Base-by-base conservation (phyloP, 352 stramenopile species). In the Phytophthora hybrid region DNA sequence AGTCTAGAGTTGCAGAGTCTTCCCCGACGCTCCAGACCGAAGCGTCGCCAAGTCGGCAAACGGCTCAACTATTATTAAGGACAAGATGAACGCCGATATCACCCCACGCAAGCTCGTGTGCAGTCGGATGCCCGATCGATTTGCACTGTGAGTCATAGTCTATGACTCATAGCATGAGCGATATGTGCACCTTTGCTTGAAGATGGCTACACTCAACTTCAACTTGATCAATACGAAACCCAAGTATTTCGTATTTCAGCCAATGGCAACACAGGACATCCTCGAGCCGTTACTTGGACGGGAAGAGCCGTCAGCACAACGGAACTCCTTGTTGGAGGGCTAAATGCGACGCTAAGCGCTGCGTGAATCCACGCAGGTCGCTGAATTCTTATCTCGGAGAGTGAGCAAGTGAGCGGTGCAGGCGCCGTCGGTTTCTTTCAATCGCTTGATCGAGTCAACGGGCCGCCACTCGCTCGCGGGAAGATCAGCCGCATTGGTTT, bases 141-240 rank as follows among this genome's bases (percentile, higher is more conserved):
- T 67, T 60, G 61, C 49, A 54, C 10, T 3, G 34, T 18, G 21
- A 11, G 14, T 63, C 39, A 13, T 29, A 32, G 44, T 18, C 23
- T 56, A n/a, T 53, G 16, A 19, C 16, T 26, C 56, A 62, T 2
- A 26, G 23, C 3, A 26, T 31, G 29, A 31, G 29, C 4, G 29
- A 31, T 31, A 31, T 31, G 26, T 31, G 26, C 26, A 39, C 32
- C 32, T 26, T 26, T 26, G 37, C 11, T 44, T 41, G 21, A 61
- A 61, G 18, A 71, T 74, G 68, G 37, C 53, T 70, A 74, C 61
- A 62, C 29, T 6, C 7, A 44, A 74, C 68, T 74, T 74, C 68
- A 74, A 71, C 61, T 66, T 46, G 32, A 0, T 3, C 4, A 5
- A 66, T 74, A 57, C 7, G 26, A 49, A 60, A 34, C 2, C 5